Percentiles rank a stretch among this genome's conserved stretches.
These are phyloP conservation scores for Royoungia palumana DNA, from an alignment of 768 basidiomycete species.

Conservation along the genomic window DNA sequence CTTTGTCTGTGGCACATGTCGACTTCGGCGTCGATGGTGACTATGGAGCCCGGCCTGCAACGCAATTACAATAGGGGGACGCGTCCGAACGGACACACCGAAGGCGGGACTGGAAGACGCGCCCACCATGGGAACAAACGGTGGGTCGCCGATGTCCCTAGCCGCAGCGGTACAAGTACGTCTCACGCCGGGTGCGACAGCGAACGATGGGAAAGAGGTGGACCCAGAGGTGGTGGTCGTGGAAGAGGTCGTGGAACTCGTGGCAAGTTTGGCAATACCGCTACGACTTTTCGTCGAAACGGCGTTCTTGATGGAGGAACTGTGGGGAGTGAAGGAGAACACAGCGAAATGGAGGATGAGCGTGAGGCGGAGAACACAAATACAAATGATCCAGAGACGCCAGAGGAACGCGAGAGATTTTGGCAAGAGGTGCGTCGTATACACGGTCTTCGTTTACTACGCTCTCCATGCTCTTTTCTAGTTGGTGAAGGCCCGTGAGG, in stretches of 20 bases:
- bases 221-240: slow-evolving; percentile 49
- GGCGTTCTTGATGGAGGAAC: slow-evolving; percentile 28
- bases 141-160: slow-evolving; percentile 48
- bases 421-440: slow-evolving; percentile 62
- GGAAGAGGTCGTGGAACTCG: slow-evolving; percentile 38
- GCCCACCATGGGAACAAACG: slow-evolving; percentile 53
- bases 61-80: slow-evolving; percentile 19
- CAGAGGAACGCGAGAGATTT: slow-evolving; percentile 64
- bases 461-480: slow-evolving; percentile 30
- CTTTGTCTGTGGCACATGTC: slow-evolving; percentile 1
- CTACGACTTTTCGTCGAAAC: slow-evolving; percentile 34
- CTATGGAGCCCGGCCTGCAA: slow-evolving; percentile 27
- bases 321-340: slow-evolving; percentile 33
- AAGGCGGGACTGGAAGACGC: slow-evolving; percentile 23
- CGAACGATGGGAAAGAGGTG: slow-evolving; percentile 65
- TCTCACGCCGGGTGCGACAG: slow-evolving; percentile 40
- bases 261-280: slow-evolving; percentile 41
- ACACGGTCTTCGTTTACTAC: slow-evolving; percentile 5
- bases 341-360: slow-evolving; percentile 35
- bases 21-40: slow-evolving; percentile 12
- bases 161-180: slow-evolving; percentile 34
- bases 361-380: slow-evolving; percentile 33
- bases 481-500: slow-evolving; percentile 73
- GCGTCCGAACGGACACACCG: slow-evolving; percentile 22
- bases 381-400: slow-evolving; percentile 51